phyloP scores from a whole-genome alignment of 2,329 filamentous ascomycete genomes.

The Tolypocladium ophioglossoides region DNA sequence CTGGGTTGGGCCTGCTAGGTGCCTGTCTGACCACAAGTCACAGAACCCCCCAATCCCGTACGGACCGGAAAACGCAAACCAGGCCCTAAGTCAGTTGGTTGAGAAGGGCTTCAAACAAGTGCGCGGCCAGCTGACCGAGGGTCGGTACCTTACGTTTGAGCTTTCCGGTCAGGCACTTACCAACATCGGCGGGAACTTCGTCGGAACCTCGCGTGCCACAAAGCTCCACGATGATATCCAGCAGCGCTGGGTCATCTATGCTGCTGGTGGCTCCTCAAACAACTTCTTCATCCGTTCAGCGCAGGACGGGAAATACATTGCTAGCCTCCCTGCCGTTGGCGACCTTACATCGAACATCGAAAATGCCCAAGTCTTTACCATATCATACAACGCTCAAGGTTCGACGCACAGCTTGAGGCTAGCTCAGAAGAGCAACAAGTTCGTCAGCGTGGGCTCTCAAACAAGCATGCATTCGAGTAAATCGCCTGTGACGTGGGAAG shows the following conservation, averaged over 20 bases:
- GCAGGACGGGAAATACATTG: conserved; percentile 12
- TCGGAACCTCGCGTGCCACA: conserved; percentile 3
- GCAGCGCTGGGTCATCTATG: conserved; percentile 40
- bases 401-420: conserved; percentile 3
- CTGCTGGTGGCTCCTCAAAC: conserved; percentile 15
- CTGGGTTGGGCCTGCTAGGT: conserved; percentile 9
- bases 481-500: not conserved
- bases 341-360: conserved; percentile 3
- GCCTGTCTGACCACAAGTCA: conserved; percentile 4
- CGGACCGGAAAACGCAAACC: conserved; percentile 42
- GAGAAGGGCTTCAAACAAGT: conserved; percentile 42
- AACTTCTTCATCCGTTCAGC: conserved; percentile 14
- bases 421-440: not conserved
- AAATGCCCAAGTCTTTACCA: conserved; percentile 5
- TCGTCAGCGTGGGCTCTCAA: not conserved
- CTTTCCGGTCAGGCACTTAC: conserved; percentile 26
- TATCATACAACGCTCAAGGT: conserved; percentile 1
- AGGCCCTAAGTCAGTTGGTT: conserved; percentile 71
- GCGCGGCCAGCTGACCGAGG: conserved; percentile 41
- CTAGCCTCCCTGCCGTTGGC: conserved; percentile 29
- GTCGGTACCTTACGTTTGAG: conserved; percentile 41
- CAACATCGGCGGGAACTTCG: conserved; percentile 15
- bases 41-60: conserved; percentile 6
- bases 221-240: conserved; percentile 23
- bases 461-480: not conserved